Base-by-base conservation (phyloP, 1,284 basidiomycete species). In the Chondrostereum purpureum region DNA sequence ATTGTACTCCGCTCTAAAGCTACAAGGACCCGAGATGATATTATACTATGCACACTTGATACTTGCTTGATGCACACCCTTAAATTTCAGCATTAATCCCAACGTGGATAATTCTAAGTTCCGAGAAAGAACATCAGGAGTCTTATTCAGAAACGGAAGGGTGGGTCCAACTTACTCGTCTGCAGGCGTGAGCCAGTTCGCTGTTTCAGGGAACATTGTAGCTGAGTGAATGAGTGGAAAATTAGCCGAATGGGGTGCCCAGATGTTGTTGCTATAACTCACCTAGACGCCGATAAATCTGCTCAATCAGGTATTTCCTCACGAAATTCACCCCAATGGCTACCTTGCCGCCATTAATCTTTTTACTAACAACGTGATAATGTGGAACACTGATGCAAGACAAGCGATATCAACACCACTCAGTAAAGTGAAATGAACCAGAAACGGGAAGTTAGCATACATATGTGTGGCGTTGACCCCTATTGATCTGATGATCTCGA, bases 131-230 rank as follows among this genome's bases (percentile, higher is more conserved):
- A 11, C 16, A 10, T 23, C 23, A 13, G 17, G 8, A 36, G 3
- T 34, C 14, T 14, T 11, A 2, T n/a, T 19, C n/a, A 12, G 18
- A 16, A 36, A 24, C 18, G 44, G 33, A 33, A 42, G 3, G 41
- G 44, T 36, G 12, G 18, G 31, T 27, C 8, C 16, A n/a, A 58
- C 73, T 45, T 54, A 76, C 72, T 77, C 71, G 49, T 78, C 75
- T 5, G 72, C 69, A 21, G 69, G 65, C 1, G 69, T 72, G 5
- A 72, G 49, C 77, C 77, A 79, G 46, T 75, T 76, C 1, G 61
- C 72, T 1, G 74, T 77, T 47, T 77, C 75, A 0, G 76, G 77
- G 61, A 78, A 78, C 69, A 78, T 76, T 0, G 67, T 72, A 2
- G 68, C 73, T 73, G 22, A 22, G n/a, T 31, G 8, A 31, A 8